Evolutionary conservation across 1,284 basidiomycete genomes (phyloP).

Genomic region (Sanghuangporus sanghuang): DNA sequence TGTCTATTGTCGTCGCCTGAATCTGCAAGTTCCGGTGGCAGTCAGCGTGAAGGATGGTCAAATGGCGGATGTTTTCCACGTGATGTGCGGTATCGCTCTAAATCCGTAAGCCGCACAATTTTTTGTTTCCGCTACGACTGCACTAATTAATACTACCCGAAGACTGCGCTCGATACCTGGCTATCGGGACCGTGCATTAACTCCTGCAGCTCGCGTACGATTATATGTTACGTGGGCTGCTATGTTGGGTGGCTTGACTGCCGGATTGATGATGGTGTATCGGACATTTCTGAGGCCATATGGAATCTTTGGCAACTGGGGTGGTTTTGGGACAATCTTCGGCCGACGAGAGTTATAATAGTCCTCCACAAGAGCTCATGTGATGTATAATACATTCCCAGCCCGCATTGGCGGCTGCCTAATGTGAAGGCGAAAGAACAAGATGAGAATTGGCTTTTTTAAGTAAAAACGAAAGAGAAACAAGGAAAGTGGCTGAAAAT

Average conservation of each 20-base stretch:
- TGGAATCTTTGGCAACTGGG: slow-evolving; percentile 47
- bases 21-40: slow-evolving; percentile 84
- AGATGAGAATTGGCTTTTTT: not conserved
- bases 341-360: slow-evolving; percentile 35
- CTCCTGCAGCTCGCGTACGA: slow-evolving; percentile 58
- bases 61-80: slow-evolving; percentile 86
- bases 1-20: slow-evolving; percentile 86
- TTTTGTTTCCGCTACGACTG: slow-evolving; percentile 15
- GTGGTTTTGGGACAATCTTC: slow-evolving; percentile 49
- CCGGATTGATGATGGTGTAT: slow-evolving; percentile 63
- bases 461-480: not conserved
- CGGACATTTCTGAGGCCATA: slow-evolving; percentile 62
- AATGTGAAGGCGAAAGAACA: not conserved
- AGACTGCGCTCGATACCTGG: slow-evolving; percentile 66
- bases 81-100: slow-evolving; percentile 80
- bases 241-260: slow-evolving; percentile 61
- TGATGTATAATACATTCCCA: slow-evolving; percentile 1
- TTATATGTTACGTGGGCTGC: slow-evolving; percentile 68
- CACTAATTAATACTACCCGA: slow-evolving; percentile 29
- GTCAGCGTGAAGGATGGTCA: slow-evolving; percentile 85
- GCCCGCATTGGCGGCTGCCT: not conserved
- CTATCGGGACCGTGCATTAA: slow-evolving; percentile 68
- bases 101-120: slow-evolving; percentile 59
- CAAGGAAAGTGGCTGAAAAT: too few species aligned
- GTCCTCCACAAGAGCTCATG: not conserved